Base-by-base conservation (phyloP, 2,329 filamentous ascomycete genomes). In the Aspergillus amoenus region DNA sequence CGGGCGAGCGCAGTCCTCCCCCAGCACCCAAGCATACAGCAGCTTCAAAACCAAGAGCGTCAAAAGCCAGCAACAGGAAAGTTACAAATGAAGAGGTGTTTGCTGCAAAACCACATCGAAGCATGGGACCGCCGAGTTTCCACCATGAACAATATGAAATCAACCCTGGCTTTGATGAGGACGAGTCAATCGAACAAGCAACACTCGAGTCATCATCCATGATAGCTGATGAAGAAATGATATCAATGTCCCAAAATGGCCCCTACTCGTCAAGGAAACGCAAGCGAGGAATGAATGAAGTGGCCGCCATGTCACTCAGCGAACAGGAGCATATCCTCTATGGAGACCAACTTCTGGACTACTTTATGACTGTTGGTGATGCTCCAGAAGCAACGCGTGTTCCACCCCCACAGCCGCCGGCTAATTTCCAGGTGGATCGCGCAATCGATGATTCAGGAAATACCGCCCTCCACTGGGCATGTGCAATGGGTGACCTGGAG, bases 401-500 rank as follows among this genome's bases (percentile, higher is more conserved):
- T 24, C 74, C 77, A 42, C 79, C 82, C n/a, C 93, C 92, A 1
- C 86, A 91, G 59, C 93, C 93, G 3, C 94, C 94, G 0, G 80
- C 86, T 34, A 89, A 91, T 70, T 96, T 96, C 67, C 88, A 96
- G 69, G 87, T 95, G 5, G 89, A 99, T 74, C 90, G 91, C 73
- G 82, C 88, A n/a, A 97, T 99, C 61, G 94, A 99, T 71, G 89
- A 92, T 43, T 92, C 96, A 67, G 88, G 88, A 9, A 93, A 97
- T 69, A 96, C 92, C 2, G 93, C 93, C 5, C 83, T 99, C 64
- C 94, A 99, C 71, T 99, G 94, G 94, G 94, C 93, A 17, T 92
- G 91, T 52, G 91, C 94, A 22, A 99, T 99, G 93, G 94, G 94
- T 57, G 94, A 97, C 65, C 81, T 97, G 30, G 90, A 93, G 48